Conservation (phyloP, 1,284 basidiomycete genomes). For the Sporisorium reilianum region DNA sequence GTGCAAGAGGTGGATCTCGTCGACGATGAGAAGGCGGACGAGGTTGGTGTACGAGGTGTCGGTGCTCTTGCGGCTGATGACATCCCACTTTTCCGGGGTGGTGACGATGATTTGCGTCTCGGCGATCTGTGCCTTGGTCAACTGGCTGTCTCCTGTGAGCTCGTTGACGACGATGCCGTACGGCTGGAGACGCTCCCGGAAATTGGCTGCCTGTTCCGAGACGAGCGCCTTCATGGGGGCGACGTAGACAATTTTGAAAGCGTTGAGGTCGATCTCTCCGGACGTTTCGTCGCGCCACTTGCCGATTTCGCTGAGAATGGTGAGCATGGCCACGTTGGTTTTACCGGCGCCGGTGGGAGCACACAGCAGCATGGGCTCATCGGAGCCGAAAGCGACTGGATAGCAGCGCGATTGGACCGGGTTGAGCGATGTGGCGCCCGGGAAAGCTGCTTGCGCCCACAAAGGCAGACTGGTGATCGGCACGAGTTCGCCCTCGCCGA, state of each 20-base stretch:
- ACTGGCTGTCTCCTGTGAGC: conserved; percentile 95
- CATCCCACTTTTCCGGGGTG: conserved; percentile 98
- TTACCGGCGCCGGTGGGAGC: conserved; percentile 99
- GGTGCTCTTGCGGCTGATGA: conserved; percentile 94
- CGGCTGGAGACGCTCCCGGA: conserved; percentile 78
- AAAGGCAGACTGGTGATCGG: conserved; percentile 81
- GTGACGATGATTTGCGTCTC: conserved; percentile 99
- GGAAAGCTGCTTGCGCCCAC: conserved; percentile 77
- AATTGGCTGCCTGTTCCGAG: conserved; percentile 67
- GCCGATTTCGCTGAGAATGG: conserved; percentile 65
- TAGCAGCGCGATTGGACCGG: conserved; percentile 78
- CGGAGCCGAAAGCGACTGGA: conserved; percentile 88
- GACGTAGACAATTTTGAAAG: conserved; percentile 98
- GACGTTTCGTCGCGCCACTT: conserved; percentile 77
- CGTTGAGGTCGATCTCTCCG: conserved; percentile 85
- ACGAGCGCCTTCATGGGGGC: conserved; percentile 86
- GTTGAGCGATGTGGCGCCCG: conserved; percentile 81
- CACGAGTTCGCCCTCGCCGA: conserved; percentile 77
- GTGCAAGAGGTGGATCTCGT: conserved; percentile 97
- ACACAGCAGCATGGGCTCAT: conserved; percentile 94
- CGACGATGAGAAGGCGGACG: conserved; percentile 95
- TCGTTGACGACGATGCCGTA: conserved; percentile 93
- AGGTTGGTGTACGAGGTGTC: conserved; percentile 98
- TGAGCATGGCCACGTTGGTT: conserved; percentile 97
- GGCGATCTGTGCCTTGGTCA: conserved; percentile 97